Evolutionary conservation across 192 early-diverging fungal species (phyloP).

Genomic region (Jimgerdemannia lactiflua): DNA sequence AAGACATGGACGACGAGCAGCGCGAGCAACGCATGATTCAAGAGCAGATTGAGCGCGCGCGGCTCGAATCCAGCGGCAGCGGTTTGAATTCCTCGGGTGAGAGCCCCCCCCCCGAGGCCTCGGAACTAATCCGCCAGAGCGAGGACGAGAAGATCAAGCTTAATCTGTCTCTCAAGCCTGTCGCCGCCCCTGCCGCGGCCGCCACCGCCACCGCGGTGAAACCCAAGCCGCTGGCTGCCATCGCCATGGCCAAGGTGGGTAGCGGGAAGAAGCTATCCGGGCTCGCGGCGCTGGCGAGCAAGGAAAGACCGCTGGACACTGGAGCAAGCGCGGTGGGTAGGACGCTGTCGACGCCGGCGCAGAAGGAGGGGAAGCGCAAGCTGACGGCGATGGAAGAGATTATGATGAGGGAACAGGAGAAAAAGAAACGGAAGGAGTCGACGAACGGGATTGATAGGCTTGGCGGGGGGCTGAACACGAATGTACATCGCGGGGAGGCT

Average conservation of each 20-base stretch:
- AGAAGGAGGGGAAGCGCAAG: conserved; percentile 39
- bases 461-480: too few species aligned
- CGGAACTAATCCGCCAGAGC: conserved; percentile 53
- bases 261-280: conserved; percentile 24
- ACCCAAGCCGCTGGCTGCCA: conserved; percentile 17
- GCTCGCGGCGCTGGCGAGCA: conserved; percentile 21
- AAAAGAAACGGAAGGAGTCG: conserved; percentile 11
- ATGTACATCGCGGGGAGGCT: too few species aligned
- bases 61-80: conserved; percentile 29
- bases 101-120: not conserved
- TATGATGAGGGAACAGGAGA: conserved; percentile 46
- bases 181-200: conserved; percentile 15
- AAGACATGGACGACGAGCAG: conserved; percentile 86
- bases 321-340: conserved; percentile 3
- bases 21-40: conserved; percentile 70
- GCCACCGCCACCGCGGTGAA: conserved; percentile 21
- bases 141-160: conserved; percentile 74
- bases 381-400: conserved; percentile 62
- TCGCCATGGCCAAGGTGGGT: conserved; percentile 9
- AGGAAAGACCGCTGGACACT: not conserved
- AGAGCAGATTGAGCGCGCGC: conserved; percentile 83
- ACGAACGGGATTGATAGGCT: not conserved
- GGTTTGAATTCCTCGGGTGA: too few species aligned
- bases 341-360: conserved; percentile 4
- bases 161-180: conserved; percentile 51